phyloP scores from a whole-genome alignment of 768 basidiomycete genomes.

The Trametes elegans region DNA sequence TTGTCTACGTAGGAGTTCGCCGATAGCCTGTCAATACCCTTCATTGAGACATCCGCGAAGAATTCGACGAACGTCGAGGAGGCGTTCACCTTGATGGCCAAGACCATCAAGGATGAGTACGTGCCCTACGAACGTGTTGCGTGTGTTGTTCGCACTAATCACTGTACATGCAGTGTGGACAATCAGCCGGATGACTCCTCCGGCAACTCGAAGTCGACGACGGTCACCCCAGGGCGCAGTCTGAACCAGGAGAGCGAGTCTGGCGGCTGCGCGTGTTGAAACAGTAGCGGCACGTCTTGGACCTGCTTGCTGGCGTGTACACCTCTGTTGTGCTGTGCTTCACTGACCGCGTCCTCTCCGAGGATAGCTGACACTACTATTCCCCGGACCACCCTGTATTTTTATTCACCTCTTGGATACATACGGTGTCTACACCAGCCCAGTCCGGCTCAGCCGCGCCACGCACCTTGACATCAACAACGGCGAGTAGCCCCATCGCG shows the following conservation, averaged over 20 bases:
- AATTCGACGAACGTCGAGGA: constrained; percentile 98
- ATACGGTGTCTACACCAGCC: no score
- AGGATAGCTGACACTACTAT: background rate
- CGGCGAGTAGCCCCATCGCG: no score
- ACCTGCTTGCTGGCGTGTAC: background rate
- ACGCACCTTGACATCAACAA: no score
- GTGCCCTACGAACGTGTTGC: constrained; percentile 25
- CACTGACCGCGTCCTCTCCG: background rate
- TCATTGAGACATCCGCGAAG: constrained; percentile 98
- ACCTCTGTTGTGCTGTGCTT: background rate
- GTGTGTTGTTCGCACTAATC: background rate
- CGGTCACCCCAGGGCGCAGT: constrained; percentile 20
- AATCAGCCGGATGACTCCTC: constrained; percentile 11
- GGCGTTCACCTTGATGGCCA: constrained; percentile 97
- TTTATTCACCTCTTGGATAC: no score
- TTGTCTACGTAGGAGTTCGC: constrained; percentile 72
- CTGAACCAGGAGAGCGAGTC: constrained; percentile 14
- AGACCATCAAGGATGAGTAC: constrained; percentile 89
- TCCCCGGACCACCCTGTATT: background rate
- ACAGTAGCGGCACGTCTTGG: no score
- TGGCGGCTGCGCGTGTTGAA: constrained; percentile 22
- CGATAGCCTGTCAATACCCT: constrained; percentile 87
- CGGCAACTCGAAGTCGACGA: constrained; percentile 12
- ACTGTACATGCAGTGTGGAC: constrained; percentile 13
- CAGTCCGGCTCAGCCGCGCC: no score